Conservation (phyloP, 257 asterid species). For the Prunella vulgaris region DNA sequence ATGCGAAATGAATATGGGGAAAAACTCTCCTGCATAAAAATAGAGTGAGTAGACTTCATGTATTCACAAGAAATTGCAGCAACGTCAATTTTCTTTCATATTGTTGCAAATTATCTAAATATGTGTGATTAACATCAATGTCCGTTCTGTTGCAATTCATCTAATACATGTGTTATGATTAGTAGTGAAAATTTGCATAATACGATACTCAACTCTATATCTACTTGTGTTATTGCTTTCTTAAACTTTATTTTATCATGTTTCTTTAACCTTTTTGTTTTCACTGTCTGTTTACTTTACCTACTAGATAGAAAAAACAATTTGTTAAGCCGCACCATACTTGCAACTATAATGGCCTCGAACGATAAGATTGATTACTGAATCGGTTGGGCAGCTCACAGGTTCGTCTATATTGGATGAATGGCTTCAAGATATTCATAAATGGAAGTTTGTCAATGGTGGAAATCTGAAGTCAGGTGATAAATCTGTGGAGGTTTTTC, state of each 20-base stretch:
- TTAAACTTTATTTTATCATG: neutral
- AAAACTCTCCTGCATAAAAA: neutral
- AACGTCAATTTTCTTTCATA: no score
- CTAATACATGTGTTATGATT: neutral
- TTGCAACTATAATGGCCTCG: constrained; percentile 50
- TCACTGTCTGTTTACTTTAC: no score
- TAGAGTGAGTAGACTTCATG: constrained; percentile 24
- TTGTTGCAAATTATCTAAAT: no score
- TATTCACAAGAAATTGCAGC: constrained; percentile 1
- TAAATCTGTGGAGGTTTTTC: constrained; percentile 70
- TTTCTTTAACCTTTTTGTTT: neutral
- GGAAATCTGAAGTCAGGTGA: constrained; percentile 50
- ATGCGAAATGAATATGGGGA: neutral
- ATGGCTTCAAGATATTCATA: constrained; percentile 95
- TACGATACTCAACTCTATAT: neutral
- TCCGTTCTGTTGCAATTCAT: no score
- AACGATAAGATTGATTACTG: constrained; percentile 82
- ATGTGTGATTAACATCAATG: no score
- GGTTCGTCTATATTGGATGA: constrained; percentile 81
- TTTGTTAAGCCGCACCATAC: constrained; percentile 60
- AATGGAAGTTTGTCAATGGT: constrained; percentile 57
- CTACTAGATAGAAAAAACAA: constrained; percentile 63
- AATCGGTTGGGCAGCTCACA: constrained; percentile 64
- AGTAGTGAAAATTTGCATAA: neutral
- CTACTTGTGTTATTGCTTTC: neutral